Conservation (phyloP, 371 early-diverging fungal genomes). For the Fennellomyces sp. region DNA sequence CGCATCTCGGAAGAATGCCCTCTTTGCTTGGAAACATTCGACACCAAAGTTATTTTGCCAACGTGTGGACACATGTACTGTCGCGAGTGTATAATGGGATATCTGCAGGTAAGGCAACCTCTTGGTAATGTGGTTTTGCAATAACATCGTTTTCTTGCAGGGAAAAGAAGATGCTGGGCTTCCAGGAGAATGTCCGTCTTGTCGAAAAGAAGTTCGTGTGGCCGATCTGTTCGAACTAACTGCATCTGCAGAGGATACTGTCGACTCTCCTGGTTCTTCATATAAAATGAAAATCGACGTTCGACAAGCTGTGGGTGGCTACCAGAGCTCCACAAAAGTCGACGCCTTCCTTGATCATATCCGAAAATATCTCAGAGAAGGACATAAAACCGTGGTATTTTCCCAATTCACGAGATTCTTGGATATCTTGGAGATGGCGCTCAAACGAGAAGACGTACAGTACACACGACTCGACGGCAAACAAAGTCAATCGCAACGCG, state of each 20-base stretch:
- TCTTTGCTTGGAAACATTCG: constrained; percentile 58
- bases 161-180: constrained; percentile 56
- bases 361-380: constrained; percentile 32
- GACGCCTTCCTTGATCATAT: constrained; percentile 57
- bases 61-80: constrained; percentile 75
- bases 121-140: background rate
- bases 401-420: constrained; percentile 85
- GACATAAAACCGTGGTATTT: constrained; percentile 73
- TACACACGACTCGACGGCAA: constrained; percentile 76
- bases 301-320: constrained; percentile 53
- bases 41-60: constrained; percentile 56
- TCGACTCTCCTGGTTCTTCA: too few species aligned
- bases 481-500: constrained; percentile 62
- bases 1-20: constrained; percentile 32
- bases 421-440: constrained; percentile 64
- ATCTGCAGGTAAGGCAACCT: constrained; percentile 46
- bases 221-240: constrained; percentile 56
- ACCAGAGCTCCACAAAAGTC: constrained; percentile 65
- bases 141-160: constrained; percentile 16
- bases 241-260: constrained; percentile 11
- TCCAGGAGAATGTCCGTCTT: constrained; percentile 64
- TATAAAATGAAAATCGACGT: too few species aligned
- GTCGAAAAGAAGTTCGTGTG: constrained; percentile 55
- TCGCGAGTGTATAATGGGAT: constrained; percentile 60
- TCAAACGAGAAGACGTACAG: constrained; percentile 51